phyloP scores from a whole-genome alignment of 306 rosid species.

The Vachellia collinsii region DNA sequence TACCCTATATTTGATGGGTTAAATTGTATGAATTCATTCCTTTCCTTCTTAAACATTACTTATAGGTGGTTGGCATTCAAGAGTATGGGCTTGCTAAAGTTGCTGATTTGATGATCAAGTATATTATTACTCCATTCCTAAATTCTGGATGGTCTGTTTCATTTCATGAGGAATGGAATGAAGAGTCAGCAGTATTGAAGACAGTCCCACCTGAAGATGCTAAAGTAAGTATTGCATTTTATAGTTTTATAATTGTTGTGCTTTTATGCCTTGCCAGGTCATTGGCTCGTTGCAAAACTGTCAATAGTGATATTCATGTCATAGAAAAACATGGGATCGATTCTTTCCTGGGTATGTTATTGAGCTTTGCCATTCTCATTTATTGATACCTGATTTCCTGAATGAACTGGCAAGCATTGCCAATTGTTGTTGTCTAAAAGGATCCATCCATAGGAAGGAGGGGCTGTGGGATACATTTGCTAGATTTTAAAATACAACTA shows the following conservation, averaged over 20 bases:
- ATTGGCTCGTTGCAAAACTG: constrained; percentile 15
- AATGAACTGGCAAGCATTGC: constrained; percentile 14
- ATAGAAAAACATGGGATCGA: neutral
- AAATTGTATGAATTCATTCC: constrained; percentile 16
- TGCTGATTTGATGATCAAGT: constrained; percentile 83
- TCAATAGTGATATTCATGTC: neutral
- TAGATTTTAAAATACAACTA: neutral
- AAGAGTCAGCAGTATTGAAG: constrained; percentile 58
- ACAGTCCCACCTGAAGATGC: constrained; percentile 55
- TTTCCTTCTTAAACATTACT: constrained; percentile 22
- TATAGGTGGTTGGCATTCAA: constrained; percentile 77
- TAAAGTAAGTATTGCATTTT: constrained; percentile 50
- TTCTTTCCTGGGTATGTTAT: constrained; percentile 23
- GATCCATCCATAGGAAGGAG: neutral
- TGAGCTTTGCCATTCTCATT: constrained; percentile 13
- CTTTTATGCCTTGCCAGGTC: constrained; percentile 8
- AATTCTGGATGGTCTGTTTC: constrained; percentile 52
- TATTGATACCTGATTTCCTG: constrained; percentile 14
- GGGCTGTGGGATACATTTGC: neutral
- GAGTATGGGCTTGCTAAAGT: constrained; percentile 91
- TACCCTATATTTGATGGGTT: constrained; percentile 3
- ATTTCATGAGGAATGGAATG: constrained; percentile 61
- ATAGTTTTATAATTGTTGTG: constrained; percentile 8
- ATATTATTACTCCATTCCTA: constrained; percentile 62
- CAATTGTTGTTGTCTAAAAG: neutral